Base-by-base conservation (phyloP, 306 rosid genomes). In the Hippophae gyantsensis region DNA sequence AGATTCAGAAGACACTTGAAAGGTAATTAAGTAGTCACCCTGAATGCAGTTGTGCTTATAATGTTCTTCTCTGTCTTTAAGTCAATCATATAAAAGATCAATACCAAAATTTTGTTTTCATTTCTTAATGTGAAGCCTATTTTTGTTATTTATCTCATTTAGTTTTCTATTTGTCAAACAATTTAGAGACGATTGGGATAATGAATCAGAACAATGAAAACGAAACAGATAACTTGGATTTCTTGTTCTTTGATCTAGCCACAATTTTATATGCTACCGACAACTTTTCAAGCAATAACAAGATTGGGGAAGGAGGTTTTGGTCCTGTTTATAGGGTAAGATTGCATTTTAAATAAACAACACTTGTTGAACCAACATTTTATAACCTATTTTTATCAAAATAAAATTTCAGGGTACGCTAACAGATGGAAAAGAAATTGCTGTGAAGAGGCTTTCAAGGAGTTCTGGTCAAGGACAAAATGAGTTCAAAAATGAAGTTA, bases 291-390 rank as follows among this genome's bases (percentile, higher is more conserved):
- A 12, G 8, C 32, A 4, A 58, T 42, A 73, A 77, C 4, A 77
- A 69, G 77, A 77, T 79, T 12, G 86, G 84, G 1, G 72, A 82
- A 73, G 89, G 90, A 38, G 88, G 84, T 13, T 87, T 87, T 65
- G 92, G 89, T 9, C 74, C 76, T 3, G 89, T 87, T 13, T 84
- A 72, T 50, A 61, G 6, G 74, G 89, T 75, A 82, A 52, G 48
- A 1, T 53, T 46, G 13, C 13, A 48, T 46, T 7, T 42, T 55
- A 63, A 38, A 9, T 38, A 7, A 43, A 12, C 10, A 7, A 7
- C 25, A 60, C 6, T 26, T 12, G 8, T 5, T 13, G 2, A 1
- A 5, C 9, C 5, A 8, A 0, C 10, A 27, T n/a, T 0, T 46
- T 23, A n/a, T 9, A 7, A 18, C 11, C 9, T 14, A 42, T 7